A percentile compares a stretch with the other conserved stretches of the same genome.
These are phyloP conservation scores for Bryum argenteum DNA, from an alignment of 225 moss, liverwort and hornwort species.

Conservation along the genomic window DNA sequence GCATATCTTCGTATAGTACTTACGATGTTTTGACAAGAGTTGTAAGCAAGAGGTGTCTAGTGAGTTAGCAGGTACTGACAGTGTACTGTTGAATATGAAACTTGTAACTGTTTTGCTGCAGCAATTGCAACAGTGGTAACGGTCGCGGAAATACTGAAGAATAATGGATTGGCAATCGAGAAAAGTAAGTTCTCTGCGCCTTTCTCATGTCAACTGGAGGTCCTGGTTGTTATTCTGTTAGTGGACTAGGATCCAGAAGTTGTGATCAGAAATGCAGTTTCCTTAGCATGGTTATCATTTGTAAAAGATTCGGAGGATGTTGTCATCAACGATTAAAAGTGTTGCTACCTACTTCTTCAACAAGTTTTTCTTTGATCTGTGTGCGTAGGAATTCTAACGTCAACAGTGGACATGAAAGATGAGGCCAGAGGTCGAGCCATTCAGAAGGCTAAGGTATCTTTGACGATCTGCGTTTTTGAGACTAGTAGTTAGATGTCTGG, in stretches of 20 bases:
- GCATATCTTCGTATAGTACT: background rate
- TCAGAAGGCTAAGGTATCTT: slow-evolving; percentile 90
- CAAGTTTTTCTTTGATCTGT: background rate
- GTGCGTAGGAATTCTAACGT: slow-evolving; percentile 80
- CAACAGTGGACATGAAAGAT: slow-evolving; percentile 98
- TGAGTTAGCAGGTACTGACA: background rate
- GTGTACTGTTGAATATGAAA: background rate
- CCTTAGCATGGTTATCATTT: too few species aligned
- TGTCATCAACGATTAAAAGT: too few species aligned
- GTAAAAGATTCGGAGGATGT: too few species aligned
- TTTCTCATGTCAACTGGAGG: background rate
- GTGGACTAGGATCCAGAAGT: background rate
- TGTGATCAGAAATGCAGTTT: too few species aligned
- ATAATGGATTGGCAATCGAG: slow-evolving; percentile 90
- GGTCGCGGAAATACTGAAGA: slow-evolving; percentile 91
- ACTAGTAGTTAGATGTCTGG: background rate
- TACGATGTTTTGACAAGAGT: background rate
- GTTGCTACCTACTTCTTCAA: too few species aligned
- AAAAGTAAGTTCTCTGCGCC: slow-evolving; percentile 55
- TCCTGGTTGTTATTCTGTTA: slow-evolving; percentile 6
- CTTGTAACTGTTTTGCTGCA: slow-evolving; percentile 36
- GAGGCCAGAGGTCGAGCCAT: slow-evolving; percentile 96
- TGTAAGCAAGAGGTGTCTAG: background rate
- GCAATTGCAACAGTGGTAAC: slow-evolving; percentile 93
- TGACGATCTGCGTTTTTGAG: background rate